These are phyloP conservation scores for Dendrobium huoshanense DNA, from an alignment of 106 monocot species.

Conservation along the genomic window DNA sequence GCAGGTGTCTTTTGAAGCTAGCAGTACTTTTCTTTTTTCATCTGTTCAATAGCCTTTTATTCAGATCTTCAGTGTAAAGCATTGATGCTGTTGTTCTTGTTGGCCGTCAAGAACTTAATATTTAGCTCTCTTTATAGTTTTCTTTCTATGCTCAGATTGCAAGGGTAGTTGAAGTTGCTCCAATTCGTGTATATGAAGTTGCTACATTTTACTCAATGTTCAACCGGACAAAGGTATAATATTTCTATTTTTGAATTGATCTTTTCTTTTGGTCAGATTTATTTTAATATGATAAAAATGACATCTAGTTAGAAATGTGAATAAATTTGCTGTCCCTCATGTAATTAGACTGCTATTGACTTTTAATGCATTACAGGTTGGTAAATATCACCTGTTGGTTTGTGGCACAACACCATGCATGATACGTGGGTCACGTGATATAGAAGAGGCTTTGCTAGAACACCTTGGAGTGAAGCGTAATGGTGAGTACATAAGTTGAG, in stretches of 20 bases:
- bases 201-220: conserved; percentile 99
- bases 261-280: neutral
- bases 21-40: too few species aligned
- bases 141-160: conserved; percentile 43
- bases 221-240: conserved; percentile 64
- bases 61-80: neutral
- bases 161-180: conserved; percentile 86
- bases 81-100: neutral
- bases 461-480: conserved; percentile 95
- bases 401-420: conserved; percentile 99
- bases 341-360: neutral
- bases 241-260: neutral
- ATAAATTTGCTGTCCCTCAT: conserved; percentile 3
- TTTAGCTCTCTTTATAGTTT: neutral
- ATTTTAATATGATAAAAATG: neutral
- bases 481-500: conserved; percentile 24
- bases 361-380: conserved; percentile 48
- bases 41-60: too few species aligned
- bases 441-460: conserved; percentile 81
- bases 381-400: conserved; percentile 91
- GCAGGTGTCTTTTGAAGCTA: too few species aligned
- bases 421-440: conserved; percentile 93
- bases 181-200: conserved; percentile 95
- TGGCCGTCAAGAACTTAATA: neutral
- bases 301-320: neutral